Base-by-base conservation (phyloP, 163 green algal species). In the Coccomyxa subellipsoidea region DNA sequence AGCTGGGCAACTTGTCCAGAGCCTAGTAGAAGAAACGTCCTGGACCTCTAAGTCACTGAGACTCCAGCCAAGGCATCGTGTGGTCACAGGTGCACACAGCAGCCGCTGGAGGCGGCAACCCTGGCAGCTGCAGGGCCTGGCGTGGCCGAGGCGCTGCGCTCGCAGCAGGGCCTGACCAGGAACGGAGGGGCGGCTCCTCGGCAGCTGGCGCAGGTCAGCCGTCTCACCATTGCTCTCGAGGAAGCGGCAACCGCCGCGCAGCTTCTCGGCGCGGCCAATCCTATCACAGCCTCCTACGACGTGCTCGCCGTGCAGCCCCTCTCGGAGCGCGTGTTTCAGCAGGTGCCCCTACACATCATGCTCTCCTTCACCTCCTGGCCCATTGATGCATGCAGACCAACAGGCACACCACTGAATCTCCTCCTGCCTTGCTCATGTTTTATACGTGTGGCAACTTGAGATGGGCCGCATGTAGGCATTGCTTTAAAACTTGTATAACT, bases 261-360 rank as follows among this genome's bases (percentile, higher is more conserved):
- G 80, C 78, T 83, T 4, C 38, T 78, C 0, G n/a, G 66, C 66
- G 86, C 83, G 34, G 72, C 31, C 70, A 83, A 75, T 12, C 9
- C 37, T 18, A 36, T 85, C 2, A 53, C 82, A 32, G 69, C 37
- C n/a, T 80, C 66, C 23, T 92, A 92, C 73, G 88, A 92, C 81
- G 54, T 93, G 23, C 32, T 93, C 29, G 89, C 89, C 15, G 83
- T 93, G 35, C 76, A 88, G 77, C 88, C 88, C 0, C 35, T 69
- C 35, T 89, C 69, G 23, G 88, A 93, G 78, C 81, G 84, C 7
- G 53, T 86, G 9, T 85, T 93, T 47, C 84, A 83, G 40, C 84
- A 87, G 80, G 84, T 82, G 47, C 7, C 27, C 9, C n/a, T 27
- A 59, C 47, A n/a, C n/a, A n/a, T n/a, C 47, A 59, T 59, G 47